phyloP scores from a whole-genome alignment of 306 rosid genomes.

The Malus domestica region ASM211411v1 NC_041801.1:10917501-10918000 shows the following conservation, averaged over 20 bases:
- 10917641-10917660: background rate
- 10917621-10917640: background rate
- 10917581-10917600: background rate
- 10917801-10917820: too few relatives aligned
- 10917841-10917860: background rate
- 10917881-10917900: background rate
- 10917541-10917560: background rate
- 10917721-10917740: too few relatives aligned
- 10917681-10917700: background rate
- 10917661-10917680: background rate
- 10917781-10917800: too few relatives aligned
- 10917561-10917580: too few relatives aligned
- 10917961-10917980: conserved; percentile 12
- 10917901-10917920: conserved; percentile 9
- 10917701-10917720: too few relatives aligned
- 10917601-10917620: background rate
- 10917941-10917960: conserved; percentile 10
- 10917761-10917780: background rate
- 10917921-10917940: background rate
- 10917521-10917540: background rate
- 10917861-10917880: background rate
- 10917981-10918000: conserved; percentile 18
- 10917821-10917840: too few relatives aligned
- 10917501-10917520: background rate
- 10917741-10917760: background rate